Evolutionary conservation across 2,329 filamentous ascomycete genomes (phyloP), one percentile per base, ranked within the genome.

Genomic region (Daldinia eschscholtzii): DNA sequence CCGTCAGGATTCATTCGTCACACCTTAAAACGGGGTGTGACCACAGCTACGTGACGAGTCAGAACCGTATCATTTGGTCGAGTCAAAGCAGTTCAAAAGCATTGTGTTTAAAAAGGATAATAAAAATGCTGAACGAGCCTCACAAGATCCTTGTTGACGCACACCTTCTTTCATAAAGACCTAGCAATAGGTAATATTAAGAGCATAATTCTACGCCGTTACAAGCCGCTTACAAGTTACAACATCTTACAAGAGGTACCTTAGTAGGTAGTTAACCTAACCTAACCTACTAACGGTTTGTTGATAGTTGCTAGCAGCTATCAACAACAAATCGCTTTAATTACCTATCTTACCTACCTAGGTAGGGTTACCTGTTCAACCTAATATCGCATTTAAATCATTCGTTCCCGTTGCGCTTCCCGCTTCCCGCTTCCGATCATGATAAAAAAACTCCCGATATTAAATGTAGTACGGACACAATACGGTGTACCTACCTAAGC

Each of bases 71-170:
- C 33, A 41, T 39, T 28, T 15, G 23, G 7, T 23, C 12, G 18
- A 44, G 20, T 23, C 50, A 20, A 35, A 53, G 9, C n/a, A 23
- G 20, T 23, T 23, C 20, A 42, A 15, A 7, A 6, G 33, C 33
- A 20, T 20, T 42, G 37, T 20, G n/a, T 20, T 6, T 9, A 52
- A 33, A 62, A 67, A 52, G 44, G 44, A 35, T 9, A 23, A 35
- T 9, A 23, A 30, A 52, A 57, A 18, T 26, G 9, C 52, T 28
- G n/a, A 35, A 60, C 33, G 50, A 57, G 56, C 56, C 56, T 57
- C 59, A 60, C 15, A 67, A 57, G 63, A 64, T 64, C 67, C 67
- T 67, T 64, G 57, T 33, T 67, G 67, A 1, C 20, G 20, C 67
- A 63, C 65, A 52, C 13, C 35, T 39, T 39, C 13, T 39, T 39